Conservation (phyloP, 495 filamentous ascomycete genomes). For the Neurospora tetrasperma region DNA sequence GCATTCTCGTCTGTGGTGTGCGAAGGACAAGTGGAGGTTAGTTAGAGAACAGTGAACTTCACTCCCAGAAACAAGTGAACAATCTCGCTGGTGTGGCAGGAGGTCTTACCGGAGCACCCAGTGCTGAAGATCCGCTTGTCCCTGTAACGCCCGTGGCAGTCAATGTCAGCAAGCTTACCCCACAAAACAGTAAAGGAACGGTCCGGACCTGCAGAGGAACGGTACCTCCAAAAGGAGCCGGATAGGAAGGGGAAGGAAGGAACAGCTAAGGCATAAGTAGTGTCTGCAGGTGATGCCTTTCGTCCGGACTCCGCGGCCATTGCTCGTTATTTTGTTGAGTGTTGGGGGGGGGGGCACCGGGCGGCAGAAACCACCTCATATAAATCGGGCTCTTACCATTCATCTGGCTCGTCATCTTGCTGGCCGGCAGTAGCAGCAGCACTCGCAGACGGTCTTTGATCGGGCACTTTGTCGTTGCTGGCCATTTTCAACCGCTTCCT, state of each 20-base stretch:
- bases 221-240: neutral
- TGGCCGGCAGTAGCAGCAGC: constrained; percentile 12
- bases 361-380: constrained; percentile 1
- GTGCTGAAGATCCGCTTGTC: constrained; percentile 97
- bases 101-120: constrained; percentile 68
- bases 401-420: constrained; percentile 85
- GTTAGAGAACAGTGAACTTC: neutral
- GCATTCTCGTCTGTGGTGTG: constrained; percentile 62
- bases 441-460: neutral
- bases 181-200: neutral
- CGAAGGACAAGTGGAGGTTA: neutral
- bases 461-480: neutral
- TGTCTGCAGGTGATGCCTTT: neutral
- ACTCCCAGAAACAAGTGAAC: neutral
- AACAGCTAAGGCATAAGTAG: neutral
- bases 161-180: constrained; percentile 8
- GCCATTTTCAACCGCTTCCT: neutral
- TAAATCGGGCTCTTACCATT: constrained; percentile 54
- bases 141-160: constrained; percentile 20
- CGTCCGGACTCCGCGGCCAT: neutral
- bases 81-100: neutral
- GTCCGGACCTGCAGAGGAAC: neutral
- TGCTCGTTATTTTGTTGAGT: neutral
- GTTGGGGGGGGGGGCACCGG: neutral
- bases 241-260: neutral